A percentile compares a stretch with the other conserved stretches of the same genome.
Evolutionary conservation across 2,329 filamentous ascomycete genomes (phyloP).

Genomic region (Fusarium albidum): DNA sequence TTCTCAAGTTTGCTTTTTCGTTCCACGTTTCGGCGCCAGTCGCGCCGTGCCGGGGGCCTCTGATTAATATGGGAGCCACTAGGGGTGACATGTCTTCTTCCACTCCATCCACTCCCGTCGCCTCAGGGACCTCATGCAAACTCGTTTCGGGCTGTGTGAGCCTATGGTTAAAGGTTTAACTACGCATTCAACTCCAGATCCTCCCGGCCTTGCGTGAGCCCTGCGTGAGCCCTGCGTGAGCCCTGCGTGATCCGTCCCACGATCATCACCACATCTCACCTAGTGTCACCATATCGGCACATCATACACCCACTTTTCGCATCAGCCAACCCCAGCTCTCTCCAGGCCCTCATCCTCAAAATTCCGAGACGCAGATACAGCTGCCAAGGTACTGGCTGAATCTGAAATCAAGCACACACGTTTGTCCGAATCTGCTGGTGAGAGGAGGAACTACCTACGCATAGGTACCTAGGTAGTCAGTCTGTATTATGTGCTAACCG

Average conservation of each 20-base stretch:
- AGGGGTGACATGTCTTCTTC: too few species aligned
- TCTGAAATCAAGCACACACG: too few species aligned
- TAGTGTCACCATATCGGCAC: constrained; percentile 16
- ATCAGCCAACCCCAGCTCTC: background rate
- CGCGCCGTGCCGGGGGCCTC: constrained; percentile 7
- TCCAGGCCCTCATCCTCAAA: constrained; percentile 1
- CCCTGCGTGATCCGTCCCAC: constrained; percentile 28
- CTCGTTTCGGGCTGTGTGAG: background rate
- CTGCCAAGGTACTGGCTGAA: too few species aligned
- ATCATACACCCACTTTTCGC: constrained; percentile 5
- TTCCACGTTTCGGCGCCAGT: constrained; percentile 13
- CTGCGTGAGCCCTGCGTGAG: constrained; percentile 26
- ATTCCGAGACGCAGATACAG: constrained; percentile 2
- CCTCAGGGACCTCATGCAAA: background rate
- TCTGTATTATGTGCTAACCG: too few species aligned
- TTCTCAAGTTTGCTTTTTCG: constrained; percentile 7
- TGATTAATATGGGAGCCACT: too few species aligned
- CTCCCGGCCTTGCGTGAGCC: background rate
- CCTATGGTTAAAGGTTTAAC: too few species aligned
- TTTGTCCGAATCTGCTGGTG: too few species aligned
- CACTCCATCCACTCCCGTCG: background rate
- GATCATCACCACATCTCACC: constrained; percentile 34
- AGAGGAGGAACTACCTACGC: too few species aligned
- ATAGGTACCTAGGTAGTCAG: too few species aligned
- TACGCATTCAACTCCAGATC: background rate